phyloP scores from a whole-genome alignment of 805 yeast species.

The Saccharomyces mikatae region DNA sequence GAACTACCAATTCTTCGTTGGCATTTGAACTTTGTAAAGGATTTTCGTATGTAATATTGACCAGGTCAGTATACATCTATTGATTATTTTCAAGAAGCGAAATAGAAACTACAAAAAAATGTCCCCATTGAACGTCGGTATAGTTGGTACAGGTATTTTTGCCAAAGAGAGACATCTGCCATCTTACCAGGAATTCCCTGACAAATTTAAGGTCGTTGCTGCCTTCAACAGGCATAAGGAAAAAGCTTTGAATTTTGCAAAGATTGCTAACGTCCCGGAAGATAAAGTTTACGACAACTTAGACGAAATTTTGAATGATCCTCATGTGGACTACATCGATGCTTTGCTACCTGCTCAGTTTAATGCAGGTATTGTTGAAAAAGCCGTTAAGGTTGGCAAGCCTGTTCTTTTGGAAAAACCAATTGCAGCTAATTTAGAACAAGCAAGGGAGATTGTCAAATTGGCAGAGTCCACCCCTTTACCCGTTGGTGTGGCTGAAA shows the following conservation, averaged over 20 bases:
- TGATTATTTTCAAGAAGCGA: neutral
- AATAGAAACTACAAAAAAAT: constrained; percentile 1
- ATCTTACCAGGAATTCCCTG: constrained; percentile 44
- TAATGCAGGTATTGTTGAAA: constrained; percentile 59
- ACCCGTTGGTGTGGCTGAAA: constrained; percentile 75
- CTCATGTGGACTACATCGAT: constrained; percentile 69
- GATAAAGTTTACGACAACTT: constrained; percentile 49
- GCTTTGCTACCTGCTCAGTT: constrained; percentile 83
- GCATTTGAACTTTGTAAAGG: neutral
- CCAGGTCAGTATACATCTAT: neutral
- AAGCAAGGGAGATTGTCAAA: constrained; percentile 72
- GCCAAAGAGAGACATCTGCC: constrained; percentile 83
- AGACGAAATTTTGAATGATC: constrained; percentile 59
- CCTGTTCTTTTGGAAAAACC: constrained; percentile 87
- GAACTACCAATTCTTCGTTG: neutral
- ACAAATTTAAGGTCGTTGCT: constrained; percentile 50
- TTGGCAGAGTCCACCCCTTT: constrained; percentile 52
- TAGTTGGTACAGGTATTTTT: constrained; percentile 81
- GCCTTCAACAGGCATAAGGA: constrained; percentile 76
- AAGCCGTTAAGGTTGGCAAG: constrained; percentile 65
- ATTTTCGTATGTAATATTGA: neutral
- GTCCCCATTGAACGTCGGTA: constrained; percentile 45
- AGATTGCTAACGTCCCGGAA: constrained; percentile 43
- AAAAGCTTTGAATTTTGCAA: constrained; percentile 77
- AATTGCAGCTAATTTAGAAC: constrained; percentile 74